A percentile compares a stretch with the other conserved stretches of the same genome.
phyloP scores from a whole-genome alignment of 2,329 filamentous ascomycete species.

The Fusarium sp. region DNA sequence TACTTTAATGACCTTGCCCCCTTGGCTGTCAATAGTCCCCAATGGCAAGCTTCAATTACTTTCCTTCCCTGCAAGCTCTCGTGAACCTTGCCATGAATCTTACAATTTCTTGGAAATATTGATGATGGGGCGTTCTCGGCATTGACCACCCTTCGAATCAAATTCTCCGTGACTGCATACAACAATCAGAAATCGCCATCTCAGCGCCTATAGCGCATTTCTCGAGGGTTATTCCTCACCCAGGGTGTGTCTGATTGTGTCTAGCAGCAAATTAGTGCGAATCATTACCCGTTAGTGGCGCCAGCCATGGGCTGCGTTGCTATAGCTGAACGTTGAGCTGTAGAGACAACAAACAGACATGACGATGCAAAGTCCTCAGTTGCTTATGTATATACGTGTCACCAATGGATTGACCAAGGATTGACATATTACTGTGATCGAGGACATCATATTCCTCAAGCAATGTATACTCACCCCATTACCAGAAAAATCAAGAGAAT shows the following conservation, averaged over 20 bases:
- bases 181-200: conserved; percentile 6
- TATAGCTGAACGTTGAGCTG: conserved; percentile 23
- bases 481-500: not conserved
- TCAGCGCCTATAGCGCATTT: conserved; percentile 24
- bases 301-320: conserved; percentile 31
- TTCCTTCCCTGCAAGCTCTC: conserved; percentile 29
- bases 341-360: conserved; percentile 22
- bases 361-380: conserved; percentile 19
- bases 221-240: not conserved
- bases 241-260: not conserved
- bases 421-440: not conserved
- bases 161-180: not conserved
- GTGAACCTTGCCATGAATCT: conserved; percentile 29
- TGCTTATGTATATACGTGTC: conserved; percentile 1
- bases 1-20: conserved; percentile 39
- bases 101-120: conserved; percentile 24
- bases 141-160: conserved; percentile 15
- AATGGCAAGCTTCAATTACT: conserved; percentile 31
- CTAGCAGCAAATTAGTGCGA: conserved; percentile 28
- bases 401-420: not conserved
- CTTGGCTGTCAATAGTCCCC: conserved; percentile 35
- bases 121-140: conserved; percentile 22
- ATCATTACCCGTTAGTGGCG: conserved; percentile 35
- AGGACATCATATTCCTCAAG: not conserved
- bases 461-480: not conserved